phyloP scores from a whole-genome alignment of 768 basidiomycete species.

The Cantharellus cinnabarinus region DNA sequence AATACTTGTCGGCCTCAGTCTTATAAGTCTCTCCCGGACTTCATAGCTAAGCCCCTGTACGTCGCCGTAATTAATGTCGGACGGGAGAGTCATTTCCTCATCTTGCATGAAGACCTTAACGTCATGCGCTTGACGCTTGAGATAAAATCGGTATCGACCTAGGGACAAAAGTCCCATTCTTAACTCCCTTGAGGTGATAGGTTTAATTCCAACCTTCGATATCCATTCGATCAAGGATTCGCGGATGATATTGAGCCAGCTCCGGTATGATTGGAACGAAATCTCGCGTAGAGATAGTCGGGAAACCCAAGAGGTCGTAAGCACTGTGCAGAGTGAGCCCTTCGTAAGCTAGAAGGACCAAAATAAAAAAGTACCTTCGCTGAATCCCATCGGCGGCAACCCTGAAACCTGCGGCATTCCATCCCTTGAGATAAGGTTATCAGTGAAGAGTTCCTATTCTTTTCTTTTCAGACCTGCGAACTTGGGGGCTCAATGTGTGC shows the following conservation, averaged over 20 bases:
- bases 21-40: slow-evolving; percentile 41
- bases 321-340: slow-evolving; percentile 27
- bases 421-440: slow-evolving; percentile 16
- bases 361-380: slow-evolving; percentile 20
- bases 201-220: slow-evolving; percentile 35
- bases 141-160: slow-evolving; percentile 21
- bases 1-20: slow-evolving; percentile 45
- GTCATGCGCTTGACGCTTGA: slow-evolving; percentile 56
- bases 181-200: not conserved
- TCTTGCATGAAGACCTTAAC: slow-evolving; percentile 54
- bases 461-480: slow-evolving; percentile 7
- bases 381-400: slow-evolving; percentile 24
- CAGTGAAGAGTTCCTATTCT: not conserved
- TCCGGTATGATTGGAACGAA: slow-evolving; percentile 29
- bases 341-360: not conserved
- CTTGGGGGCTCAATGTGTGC: slow-evolving; percentile 24
- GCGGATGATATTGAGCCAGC: slow-evolving; percentile 29
- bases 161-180: not conserved
- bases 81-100: slow-evolving; percentile 48
- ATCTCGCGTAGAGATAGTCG: slow-evolving; percentile 24
- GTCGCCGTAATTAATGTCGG: slow-evolving; percentile 43
- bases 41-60: slow-evolving; percentile 59
- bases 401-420: slow-evolving; percentile 24
- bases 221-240: slow-evolving; percentile 37
- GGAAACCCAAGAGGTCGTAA: slow-evolving; percentile 49